These are phyloP conservation scores for Wickerhamiella infanticola DNA, from an alignment of 1,139 yeast species.

Conservation along the genomic window DNA sequence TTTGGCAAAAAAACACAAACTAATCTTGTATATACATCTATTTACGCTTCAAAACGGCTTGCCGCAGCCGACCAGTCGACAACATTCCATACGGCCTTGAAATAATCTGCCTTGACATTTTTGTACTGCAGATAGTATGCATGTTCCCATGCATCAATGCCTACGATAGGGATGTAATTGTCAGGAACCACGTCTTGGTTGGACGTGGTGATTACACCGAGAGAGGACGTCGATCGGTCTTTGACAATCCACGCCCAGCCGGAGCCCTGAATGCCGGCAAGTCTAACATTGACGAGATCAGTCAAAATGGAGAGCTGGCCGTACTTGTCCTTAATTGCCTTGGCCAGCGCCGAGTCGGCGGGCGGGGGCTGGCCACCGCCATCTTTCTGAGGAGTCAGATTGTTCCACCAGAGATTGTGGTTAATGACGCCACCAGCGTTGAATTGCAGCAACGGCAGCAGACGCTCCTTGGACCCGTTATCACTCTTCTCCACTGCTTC, in stretches of 20 bases:
- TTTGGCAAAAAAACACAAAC: not conserved
- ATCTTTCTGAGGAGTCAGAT: slow-evolving; percentile 61
- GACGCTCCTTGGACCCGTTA: slow-evolving; percentile 46
- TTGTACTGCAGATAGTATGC: slow-evolving; percentile 94
- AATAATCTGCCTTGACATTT: slow-evolving; percentile 87
- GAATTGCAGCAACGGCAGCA: slow-evolving; percentile 74
- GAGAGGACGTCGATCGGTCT: slow-evolving; percentile 64
- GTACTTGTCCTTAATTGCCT: slow-evolving; percentile 49
- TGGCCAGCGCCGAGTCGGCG: slow-evolving; percentile 40
- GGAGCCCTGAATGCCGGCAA: slow-evolving; percentile 92
- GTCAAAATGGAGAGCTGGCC: slow-evolving; percentile 70
- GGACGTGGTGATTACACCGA: slow-evolving; percentile 73
- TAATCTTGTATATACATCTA: too few species aligned
- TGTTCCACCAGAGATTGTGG: slow-evolving; percentile 83
- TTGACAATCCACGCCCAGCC: slow-evolving; percentile 96
- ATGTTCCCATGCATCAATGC: slow-evolving; percentile 98
- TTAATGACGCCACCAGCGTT: slow-evolving; percentile 91
- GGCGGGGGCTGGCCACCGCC: slow-evolving; percentile 82
- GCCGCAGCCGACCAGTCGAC: slow-evolving; percentile 95
- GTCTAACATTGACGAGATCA: slow-evolving; percentile 50
- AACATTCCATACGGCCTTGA: slow-evolving; percentile 93
- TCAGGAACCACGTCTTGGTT: slow-evolving; percentile 87
- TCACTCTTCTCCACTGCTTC: slow-evolving; percentile 57
- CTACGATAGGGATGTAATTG: slow-evolving; percentile 61
- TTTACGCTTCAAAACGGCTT: slow-evolving; percentile 34